Conservation (phyloP, 306 rosid genomes). For the Astragalus glycyphyllos region DNA sequence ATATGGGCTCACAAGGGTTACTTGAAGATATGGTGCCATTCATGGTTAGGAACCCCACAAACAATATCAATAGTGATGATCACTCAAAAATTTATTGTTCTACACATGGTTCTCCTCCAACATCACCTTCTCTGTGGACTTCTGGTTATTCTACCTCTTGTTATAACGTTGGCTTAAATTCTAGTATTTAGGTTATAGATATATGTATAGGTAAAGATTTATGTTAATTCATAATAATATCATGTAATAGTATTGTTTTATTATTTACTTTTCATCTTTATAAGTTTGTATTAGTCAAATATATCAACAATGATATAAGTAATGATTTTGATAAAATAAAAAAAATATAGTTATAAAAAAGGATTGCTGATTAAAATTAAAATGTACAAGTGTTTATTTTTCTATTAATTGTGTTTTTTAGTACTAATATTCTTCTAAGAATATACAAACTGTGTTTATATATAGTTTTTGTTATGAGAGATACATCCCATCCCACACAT, state of each 20-base stretch:
- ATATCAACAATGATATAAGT: no score
- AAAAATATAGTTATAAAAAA: no score
- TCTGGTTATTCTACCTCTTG: conserved; percentile 43
- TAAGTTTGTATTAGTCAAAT: no score
- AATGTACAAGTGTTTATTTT: no score
- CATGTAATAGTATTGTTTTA: conserved; percentile 23
- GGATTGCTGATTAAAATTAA: no score
- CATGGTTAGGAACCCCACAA: conserved; percentile 71
- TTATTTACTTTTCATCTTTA: no score
- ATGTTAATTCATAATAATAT: conserved; percentile 28
- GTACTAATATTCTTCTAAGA: no score
- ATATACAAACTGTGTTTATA: no score
- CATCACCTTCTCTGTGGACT: conserved; percentile 54
- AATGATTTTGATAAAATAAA: no score
- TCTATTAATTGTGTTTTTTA: no score
- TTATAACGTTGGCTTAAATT: conserved; percentile 49
- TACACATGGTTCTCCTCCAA: conserved; percentile 41
- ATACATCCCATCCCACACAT: no score
- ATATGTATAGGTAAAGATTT: conserved; percentile 21
- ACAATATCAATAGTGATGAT: conserved; percentile 27
- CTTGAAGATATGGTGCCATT: conserved; percentile 92
- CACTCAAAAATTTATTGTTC: conserved; percentile 55
- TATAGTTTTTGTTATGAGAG: no score
- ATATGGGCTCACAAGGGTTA: conserved; percentile 66
- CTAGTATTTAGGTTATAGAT: conserved; percentile 39